Evolutionary conservation across 2,329 filamentous ascomycete genomes (phyloP), one percentile per base, ranked within the genome.

Genomic region (Aureobasidium sp.): DNA sequence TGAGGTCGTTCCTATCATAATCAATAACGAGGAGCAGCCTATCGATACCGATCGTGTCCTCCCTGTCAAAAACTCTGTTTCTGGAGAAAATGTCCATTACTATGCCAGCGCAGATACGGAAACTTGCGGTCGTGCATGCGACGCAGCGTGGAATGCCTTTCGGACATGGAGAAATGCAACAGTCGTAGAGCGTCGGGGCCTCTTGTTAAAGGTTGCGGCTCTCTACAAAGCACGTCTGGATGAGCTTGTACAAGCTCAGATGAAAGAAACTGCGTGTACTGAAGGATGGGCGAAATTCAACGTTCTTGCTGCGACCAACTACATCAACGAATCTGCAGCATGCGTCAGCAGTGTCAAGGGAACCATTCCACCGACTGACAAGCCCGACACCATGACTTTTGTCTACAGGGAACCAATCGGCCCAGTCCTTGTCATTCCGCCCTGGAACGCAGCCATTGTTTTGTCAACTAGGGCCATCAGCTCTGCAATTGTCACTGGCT

Each of bases 201-300:
- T 72, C 58, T 67, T 73, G 48, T 63, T 70, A n/a, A 63, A 63
- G 17, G 70, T 68, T 2, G 71, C 71, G 4, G 65, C 68, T 42
- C 61, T 70, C 39, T 72, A 70, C 64, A 68, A 72, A 39, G 23
- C 63, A n/a, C 61, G 69, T 39, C 64, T 66, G 34, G 50, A 66
- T 3, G 61, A 66, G 27, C 64, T 73, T 37, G 63, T 73, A 42
- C 50, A 66, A 32, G 62, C 66, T 10, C 71, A 72, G 58, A 68
- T 70, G 42, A 61, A 63, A 34, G 71, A 73, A 55, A 73, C 71
- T 12, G 68, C 66, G n/a, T 73, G 71, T 61, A 41, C 73, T 84
- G 63, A 76, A 72, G 26, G 67, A 23, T 68, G 75, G 69, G 69
- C 70, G 27, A 68, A 70, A 47, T 70, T 70, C 52, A 70, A 71